Conservation (phyloP, 108 stramenopile genomes). For the Nannochloropsis salina region DNA sequence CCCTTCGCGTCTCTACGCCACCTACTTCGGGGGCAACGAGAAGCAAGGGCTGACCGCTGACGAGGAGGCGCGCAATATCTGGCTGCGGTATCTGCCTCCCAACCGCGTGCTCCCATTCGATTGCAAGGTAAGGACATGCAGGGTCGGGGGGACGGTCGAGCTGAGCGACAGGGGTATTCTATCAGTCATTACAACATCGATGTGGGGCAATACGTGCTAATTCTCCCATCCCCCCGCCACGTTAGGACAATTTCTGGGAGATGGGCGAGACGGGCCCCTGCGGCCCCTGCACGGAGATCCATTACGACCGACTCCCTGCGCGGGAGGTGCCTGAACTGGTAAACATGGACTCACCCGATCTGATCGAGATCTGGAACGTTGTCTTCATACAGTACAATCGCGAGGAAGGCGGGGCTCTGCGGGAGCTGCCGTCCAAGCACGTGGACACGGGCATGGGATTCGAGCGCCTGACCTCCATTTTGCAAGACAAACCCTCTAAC, state of each 20-base stretch:
- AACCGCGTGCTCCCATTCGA: slow-evolving; percentile 86
- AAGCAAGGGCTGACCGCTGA: slow-evolving; percentile 71
- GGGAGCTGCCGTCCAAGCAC: slow-evolving; percentile 84
- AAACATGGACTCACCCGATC: slow-evolving; percentile 83
- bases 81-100: slow-evolving; percentile 83
- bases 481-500: slow-evolving; percentile 88
- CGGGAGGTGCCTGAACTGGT: slow-evolving; percentile 80
- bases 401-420: slow-evolving; percentile 73
- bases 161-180: no score
- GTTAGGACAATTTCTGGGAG: slow-evolving; percentile 97
- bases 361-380: slow-evolving; percentile 78
- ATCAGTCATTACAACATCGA: neutral
- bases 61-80: slow-evolving; percentile 76
- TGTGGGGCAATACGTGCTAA: slow-evolving; percentile 65
- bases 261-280: slow-evolving; percentile 97
- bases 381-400: slow-evolving; percentile 87
- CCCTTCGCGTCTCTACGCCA: slow-evolving; percentile 77
- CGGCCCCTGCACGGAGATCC: slow-evolving; percentile 84
- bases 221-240: slow-evolving; percentile 80
- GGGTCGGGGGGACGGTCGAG: neutral
- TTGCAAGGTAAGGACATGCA: slow-evolving; percentile 31
- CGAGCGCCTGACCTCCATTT: slow-evolving; percentile 86
- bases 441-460: slow-evolving; percentile 99
- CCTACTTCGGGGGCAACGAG: slow-evolving; percentile 97
- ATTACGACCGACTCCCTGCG: slow-evolving; percentile 93